Conservation (phyloP, 164 flowering plant species). For the Aristolochia contorta region DNA sequence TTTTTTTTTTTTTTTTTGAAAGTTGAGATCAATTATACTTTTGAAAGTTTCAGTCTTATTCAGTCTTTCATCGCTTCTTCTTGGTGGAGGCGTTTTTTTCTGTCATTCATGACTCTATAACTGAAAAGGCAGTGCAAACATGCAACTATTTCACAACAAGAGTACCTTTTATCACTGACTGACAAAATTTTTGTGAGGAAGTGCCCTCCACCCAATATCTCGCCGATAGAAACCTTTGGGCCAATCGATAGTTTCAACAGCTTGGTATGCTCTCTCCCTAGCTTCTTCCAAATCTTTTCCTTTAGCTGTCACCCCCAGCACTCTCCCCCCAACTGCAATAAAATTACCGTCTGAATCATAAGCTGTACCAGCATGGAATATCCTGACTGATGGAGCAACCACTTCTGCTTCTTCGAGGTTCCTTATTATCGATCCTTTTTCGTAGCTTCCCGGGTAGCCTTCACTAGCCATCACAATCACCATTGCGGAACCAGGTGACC, state of each 20-base stretch:
- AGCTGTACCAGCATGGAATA: constrained; percentile 50
- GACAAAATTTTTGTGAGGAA: constrained; percentile 12
- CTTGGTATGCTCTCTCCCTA: constrained; percentile 57
- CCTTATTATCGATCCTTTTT: constrained; percentile 58
- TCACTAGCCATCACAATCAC: constrained; percentile 94
- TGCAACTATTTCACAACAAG: too few species aligned
- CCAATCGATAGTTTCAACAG: constrained; percentile 72
- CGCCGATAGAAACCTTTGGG: constrained; percentile 67
- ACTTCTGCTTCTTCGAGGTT: constrained; percentile 34
- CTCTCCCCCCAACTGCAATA: constrained; percentile 76
- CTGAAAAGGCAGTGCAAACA: too few species aligned
- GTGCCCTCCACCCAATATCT: constrained; percentile 97
- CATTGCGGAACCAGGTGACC: constrained; percentile 96
- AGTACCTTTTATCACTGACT: neutral
- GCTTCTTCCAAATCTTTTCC: constrained; percentile 14
- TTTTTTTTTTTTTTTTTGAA: too few species aligned
- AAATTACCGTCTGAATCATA: constrained; percentile 55
- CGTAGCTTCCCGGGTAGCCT: constrained; percentile 81
- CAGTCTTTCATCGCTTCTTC: too few species aligned
- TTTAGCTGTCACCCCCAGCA: constrained; percentile 45
- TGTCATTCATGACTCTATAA: too few species aligned
- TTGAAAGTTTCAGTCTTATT: too few species aligned
- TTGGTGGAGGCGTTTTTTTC: too few species aligned
- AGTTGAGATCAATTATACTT: too few species aligned
- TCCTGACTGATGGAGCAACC: constrained; percentile 33